phyloP scores from a whole-genome alignment of 345 rosid species.

The sweet orange (Citrus sinensis) region DVS_A1.0 CM039164.1:27822501-27823000 shows the following conservation, averaged over 20 bases:
- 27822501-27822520: conserved; percentile 18
- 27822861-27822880: conserved; percentile 81
- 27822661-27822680: conserved; percentile 88
- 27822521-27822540: conserved; percentile 37
- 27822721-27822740: conserved; percentile 65
- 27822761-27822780: conserved; percentile 69
- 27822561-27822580: conserved; percentile 78
- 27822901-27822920: conserved; percentile 73
- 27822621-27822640: conserved; percentile 84
- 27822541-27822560: conserved; percentile 81
- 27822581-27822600: conserved; percentile 83
- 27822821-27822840: conserved; percentile 46
- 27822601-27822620: conserved; percentile 68
- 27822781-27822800: conserved; percentile 75
- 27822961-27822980: conserved; percentile 59
- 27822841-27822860: conserved; percentile 94
- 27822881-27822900: conserved; percentile 64
- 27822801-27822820: conserved; percentile 54
- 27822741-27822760: conserved; percentile 74
- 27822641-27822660: conserved; percentile 93
- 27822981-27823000: conserved; percentile 50
- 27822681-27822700: conserved; percentile 79
- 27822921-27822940: conserved; percentile 80
- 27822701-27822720: conserved; percentile 68
- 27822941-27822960: conserved; percentile 39